Evolutionary conservation across 1,284 basidiomycete species (phyloP), one percentile per base, ranked within the genome.

Genomic region (Coriolopsis trogii): DNA sequence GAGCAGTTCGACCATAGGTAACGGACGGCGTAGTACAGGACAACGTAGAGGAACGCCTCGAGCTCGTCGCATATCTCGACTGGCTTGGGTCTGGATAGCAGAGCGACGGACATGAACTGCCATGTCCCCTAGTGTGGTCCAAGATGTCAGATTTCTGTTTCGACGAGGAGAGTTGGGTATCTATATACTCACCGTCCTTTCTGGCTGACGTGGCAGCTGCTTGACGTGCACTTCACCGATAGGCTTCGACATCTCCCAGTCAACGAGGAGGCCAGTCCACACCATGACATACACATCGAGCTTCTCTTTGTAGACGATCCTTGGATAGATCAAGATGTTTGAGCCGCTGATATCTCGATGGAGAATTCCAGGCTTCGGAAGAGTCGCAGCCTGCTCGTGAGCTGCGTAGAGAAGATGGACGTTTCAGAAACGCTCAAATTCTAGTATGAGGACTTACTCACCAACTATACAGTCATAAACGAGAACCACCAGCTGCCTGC

Each of bases 191-290:
- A 53, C 51, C 12, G 41, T 48, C 2, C 46, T 29, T 7, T 34
- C 30, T 1, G 51, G 46, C 21, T 53, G 51, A 15, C 46, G 36
- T 2, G 36, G 41, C 7, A 15, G 15, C 12, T 9, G 24, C 8
- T n/a, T 8, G 6, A 9, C 16, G 3, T 21, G 21, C 29, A 18
- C 10, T 2, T 20, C 12, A 28, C 12, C 20, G 8, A 42, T 28
- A 2, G 38, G 20, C 29, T 55, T 49, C 1, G 55, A 45, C 30
- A 56, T 29, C 29, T 56, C 55, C 55, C 55, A 56, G 36, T 56
- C 50, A 4, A 36, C 29, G 10, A 56, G 51, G 0, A 56, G 6
- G 1, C 55, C 55, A 1, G 8, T n/a, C 46, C 54, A 49, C 16
- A 41, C 30, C 6, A 55, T n/a, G 10, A 1, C 3, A 2, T 12